Evolutionary conservation across 805 yeast species (phyloP).

Genomic region (Danielozyma ontarioensis): DNA sequence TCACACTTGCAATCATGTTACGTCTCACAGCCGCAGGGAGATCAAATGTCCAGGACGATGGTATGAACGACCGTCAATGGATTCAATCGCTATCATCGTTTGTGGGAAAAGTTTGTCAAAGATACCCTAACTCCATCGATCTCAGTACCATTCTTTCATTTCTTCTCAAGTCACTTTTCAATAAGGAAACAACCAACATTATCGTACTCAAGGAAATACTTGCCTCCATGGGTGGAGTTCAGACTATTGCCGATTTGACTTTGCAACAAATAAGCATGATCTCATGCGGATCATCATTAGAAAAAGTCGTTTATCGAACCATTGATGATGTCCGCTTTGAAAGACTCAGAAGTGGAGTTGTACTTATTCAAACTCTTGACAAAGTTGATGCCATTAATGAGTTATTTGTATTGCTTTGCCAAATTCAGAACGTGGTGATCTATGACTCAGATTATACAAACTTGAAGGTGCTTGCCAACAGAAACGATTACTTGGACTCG

Average conservation of each 20-base stretch:
- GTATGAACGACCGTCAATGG: constrained; percentile 80
- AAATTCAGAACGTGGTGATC: constrained; percentile 37
- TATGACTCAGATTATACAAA: constrained; percentile 34
- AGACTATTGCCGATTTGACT: constrained; percentile 62
- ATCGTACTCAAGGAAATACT: constrained; percentile 65
- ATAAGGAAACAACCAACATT: constrained; percentile 53
- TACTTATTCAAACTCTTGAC: constrained; percentile 43
- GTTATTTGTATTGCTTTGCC: constrained; percentile 58
- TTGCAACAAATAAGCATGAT: constrained; percentile 58
- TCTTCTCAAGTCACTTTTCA: constrained; percentile 58
- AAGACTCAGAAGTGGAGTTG: constrained; percentile 42
- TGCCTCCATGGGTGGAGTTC: constrained; percentile 74
- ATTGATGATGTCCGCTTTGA: constrained; percentile 56
- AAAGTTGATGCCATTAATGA: constrained; percentile 50
- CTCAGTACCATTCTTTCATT: constrained; percentile 56
- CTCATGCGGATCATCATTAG: constrained; percentile 59
- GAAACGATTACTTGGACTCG: constrained; percentile 66
- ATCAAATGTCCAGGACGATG: constrained; percentile 65
- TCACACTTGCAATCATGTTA: constrained; percentile 67
- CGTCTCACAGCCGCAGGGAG: constrained; percentile 65
- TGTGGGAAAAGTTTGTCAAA: constrained; percentile 64
- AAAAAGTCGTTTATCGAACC: constrained; percentile 47
- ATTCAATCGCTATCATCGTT: constrained; percentile 76
- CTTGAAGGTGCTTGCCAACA: constrained; percentile 65
- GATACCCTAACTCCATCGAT: constrained; percentile 50